Percentiles rank a stretch among this genome's conserved stretches.
Conservation (phyloP, 768 basidiomycete species). For the Boletus coccyginus region DNA sequence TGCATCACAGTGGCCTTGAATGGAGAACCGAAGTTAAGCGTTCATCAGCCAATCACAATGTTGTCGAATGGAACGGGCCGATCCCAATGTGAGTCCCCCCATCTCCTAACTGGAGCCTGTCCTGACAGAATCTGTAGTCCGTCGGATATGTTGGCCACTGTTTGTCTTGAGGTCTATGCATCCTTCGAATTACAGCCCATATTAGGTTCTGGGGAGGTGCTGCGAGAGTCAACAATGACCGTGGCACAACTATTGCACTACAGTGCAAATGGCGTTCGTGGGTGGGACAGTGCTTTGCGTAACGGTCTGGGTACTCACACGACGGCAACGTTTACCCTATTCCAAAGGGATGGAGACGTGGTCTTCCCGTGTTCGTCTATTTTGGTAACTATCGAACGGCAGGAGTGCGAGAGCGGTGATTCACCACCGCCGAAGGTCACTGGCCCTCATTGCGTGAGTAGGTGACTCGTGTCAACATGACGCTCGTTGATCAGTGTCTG, state of each 20-base stretch:
- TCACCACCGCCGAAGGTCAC: background rate
- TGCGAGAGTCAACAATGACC: background rate
- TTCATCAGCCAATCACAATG: no score
- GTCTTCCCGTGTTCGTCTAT: constrained; percentile 1
- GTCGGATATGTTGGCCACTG: no score
- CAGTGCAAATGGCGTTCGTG: background rate
- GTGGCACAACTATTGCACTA: background rate
- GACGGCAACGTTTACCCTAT: background rate
- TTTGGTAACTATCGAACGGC: background rate
- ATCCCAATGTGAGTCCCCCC: no score
- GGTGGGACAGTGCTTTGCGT: background rate
- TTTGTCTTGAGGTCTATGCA: no score
- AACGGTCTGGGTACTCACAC: background rate
- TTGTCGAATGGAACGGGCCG: no score
- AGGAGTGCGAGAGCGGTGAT: background rate
- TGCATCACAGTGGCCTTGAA: no score
- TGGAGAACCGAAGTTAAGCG: no score
- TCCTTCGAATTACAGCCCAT: no score
- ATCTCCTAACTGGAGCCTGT: no score
- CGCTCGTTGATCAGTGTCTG: background rate
- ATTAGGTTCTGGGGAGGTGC: no score
- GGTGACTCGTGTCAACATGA: background rate
- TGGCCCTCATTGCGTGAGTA: background rate
- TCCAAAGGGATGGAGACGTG: background rate
- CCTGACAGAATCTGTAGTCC: no score